phyloP scores from a whole-genome alignment of 768 basidiomycete species.

The Boletus insuetus region DNA sequence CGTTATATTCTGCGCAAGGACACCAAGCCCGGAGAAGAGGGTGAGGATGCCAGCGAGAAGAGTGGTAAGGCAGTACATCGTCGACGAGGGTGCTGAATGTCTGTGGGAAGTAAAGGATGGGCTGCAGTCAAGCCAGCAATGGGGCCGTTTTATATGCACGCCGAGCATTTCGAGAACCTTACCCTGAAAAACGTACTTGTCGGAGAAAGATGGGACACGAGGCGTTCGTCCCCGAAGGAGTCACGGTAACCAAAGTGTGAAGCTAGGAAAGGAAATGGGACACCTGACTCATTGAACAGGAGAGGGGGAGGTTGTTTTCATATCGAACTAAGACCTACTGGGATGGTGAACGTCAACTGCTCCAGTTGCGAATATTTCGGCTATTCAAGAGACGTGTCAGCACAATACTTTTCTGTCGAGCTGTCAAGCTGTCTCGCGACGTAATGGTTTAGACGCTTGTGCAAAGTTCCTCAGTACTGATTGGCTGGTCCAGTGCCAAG shows the following conservation, averaged over 20 bases:
- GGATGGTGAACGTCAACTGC: neutral
- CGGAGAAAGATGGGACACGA: constrained; percentile 1
- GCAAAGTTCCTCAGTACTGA: too few relatives aligned
- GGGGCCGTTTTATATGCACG: constrained; percentile 19
- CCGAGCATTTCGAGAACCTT: neutral
- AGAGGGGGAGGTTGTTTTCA: neutral
- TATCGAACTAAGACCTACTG: neutral
- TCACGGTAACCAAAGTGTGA: neutral
- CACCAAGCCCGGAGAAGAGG: constrained; percentile 13
- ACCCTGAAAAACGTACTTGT: neutral
- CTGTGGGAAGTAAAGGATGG: neutral
- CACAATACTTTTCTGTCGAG: too few relatives aligned
- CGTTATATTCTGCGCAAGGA: constrained; percentile 15
- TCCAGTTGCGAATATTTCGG: too few relatives aligned
- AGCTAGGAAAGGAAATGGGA: constrained; percentile 1
- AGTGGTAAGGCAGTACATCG: constrained; percentile 26
- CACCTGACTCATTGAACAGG: neutral
- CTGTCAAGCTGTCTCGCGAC: too few relatives aligned
- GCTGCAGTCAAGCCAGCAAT: neutral
- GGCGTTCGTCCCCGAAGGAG: neutral
- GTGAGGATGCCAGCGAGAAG: constrained; percentile 14
- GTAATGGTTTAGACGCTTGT: too few relatives aligned
- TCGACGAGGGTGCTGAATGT: neutral
- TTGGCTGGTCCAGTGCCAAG: too few relatives aligned
- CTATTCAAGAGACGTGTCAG: neutral